Base-by-base conservation (phyloP, 1,139 yeast genomes). In the Wickerhamomyces sp. region DNA sequence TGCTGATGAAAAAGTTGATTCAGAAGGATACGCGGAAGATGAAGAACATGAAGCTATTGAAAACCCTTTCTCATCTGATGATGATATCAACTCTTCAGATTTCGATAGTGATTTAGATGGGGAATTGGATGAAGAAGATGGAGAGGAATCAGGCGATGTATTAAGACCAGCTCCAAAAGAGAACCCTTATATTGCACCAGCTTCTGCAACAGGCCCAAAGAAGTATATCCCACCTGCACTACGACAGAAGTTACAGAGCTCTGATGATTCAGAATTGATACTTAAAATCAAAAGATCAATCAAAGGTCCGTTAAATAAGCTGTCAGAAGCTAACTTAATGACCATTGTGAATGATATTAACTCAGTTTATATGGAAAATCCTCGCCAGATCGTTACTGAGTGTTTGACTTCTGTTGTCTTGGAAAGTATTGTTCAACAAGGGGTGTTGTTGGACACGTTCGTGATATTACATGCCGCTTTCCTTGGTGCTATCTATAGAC, bases 161-260 rank as follows among this genome's bases (percentile, higher is more conserved):
- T 24, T 55, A 28, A 55, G 48, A 38, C 63, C 67, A 24, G 63
- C 55, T 21, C 65, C 59, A 20, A 76, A 70, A 46, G 95, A 87
- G 54, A 89, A 89, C 52, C 97, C 97, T 4, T 89, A 83, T 55
- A 78, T 85, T 31, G 96, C 97, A 0, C 95, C 96, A 3, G 66
- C 64, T 1, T 46, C 58, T 1, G 46, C 59, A 50, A 49, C 32
- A 32, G n/a, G n/a, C n/a, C n/a, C n/a, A n/a, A 55, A 19, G 12
- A 49, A 70, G 47, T 90, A 89, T 58, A 65, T 89, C 21, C 97
- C 98, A 2, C 97, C 97, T 0, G 88, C 95, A 0, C 62, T 86
- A 43, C 73, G 95, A 45, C 71, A 75, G 34, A 72, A 74, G 58
- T 67, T 78, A 15, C 64, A 60, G 33, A 54, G 51, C 6, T 54